Percentiles rank a stretch among this genome's conserved stretches.
phyloP scores from a whole-genome alignment of 1,139 yeast species.

The Nakaseomyces delphensis region DNA sequence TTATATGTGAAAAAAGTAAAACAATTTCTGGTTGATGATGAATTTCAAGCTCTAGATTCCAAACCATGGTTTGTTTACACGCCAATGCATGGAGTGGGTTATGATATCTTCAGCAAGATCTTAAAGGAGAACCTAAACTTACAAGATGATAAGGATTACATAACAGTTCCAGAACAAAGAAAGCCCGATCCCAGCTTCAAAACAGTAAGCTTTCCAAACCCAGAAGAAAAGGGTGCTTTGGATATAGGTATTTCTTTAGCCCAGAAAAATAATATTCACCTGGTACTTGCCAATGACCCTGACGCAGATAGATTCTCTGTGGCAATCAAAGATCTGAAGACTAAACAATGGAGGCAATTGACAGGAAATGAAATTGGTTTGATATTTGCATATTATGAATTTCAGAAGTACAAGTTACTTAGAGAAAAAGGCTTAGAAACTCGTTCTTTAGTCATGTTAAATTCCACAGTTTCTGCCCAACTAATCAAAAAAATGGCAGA shows the following conservation, averaged over 20 bases:
- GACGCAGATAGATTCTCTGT: conserved; percentile 92
- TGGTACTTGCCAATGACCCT: conserved; percentile 88
- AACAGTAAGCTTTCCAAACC: conserved; percentile 86
- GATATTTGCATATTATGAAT: conserved; percentile 61
- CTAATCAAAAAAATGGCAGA: conserved; percentile 65
- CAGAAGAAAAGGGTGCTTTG: conserved; percentile 90
- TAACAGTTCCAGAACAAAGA: conserved; percentile 47
- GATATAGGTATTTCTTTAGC: conserved; percentile 51
- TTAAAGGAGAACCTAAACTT: conserved; percentile 26
- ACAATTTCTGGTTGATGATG: conserved; percentile 15
- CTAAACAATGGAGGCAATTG: conserved; percentile 59
- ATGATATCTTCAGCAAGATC: conserved; percentile 35
- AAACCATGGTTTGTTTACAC: conserved; percentile 60
- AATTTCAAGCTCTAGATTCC: conserved; percentile 21
- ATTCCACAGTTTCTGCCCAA: conserved; percentile 89
- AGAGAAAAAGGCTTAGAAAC: conserved; percentile 9
- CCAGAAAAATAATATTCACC: conserved; percentile 34
- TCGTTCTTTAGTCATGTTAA: conserved; percentile 48
- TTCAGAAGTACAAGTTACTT: conserved; percentile 36
- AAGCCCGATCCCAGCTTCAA: conserved; percentile 77
- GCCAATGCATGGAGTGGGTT: conserved; percentile 94
- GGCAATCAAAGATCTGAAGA: conserved; percentile 38
- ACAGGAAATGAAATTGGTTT: conserved; percentile 90
- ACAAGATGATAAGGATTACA: conserved; percentile 27
- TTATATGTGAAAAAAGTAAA: conserved; percentile 15